phyloP scores from a whole-genome alignment of 1,139 yeast species.

The Saccharomyces hybrid region DNA sequence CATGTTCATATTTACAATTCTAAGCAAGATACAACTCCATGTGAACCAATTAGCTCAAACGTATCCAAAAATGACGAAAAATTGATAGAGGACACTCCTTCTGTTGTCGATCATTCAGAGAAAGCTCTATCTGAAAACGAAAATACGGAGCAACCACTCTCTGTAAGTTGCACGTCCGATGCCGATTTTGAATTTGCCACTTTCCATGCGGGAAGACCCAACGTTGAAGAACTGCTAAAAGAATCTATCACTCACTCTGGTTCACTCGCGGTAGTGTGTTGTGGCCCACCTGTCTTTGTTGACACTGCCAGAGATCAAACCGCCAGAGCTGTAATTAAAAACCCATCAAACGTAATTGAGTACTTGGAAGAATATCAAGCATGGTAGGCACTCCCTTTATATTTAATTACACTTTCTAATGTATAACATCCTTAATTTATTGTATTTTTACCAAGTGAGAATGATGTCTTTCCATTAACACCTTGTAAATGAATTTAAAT shows the following conservation, averaged over 20 bases:
- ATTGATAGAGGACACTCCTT: background rate
- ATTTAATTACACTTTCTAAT: background rate
- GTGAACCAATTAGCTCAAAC: background rate
- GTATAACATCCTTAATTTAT: background rate
- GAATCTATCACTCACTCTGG: conserved; percentile 3
- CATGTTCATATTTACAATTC: background rate
- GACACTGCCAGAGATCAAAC: conserved; percentile 42
- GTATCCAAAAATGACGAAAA: background rate
- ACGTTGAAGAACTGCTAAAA: conserved; percentile 35
- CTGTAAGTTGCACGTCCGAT: background rate
- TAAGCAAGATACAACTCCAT: background rate
- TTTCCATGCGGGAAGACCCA: conserved; percentile 42
- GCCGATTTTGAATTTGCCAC: background rate
- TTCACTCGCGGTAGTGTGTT: conserved; percentile 40
- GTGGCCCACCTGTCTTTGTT: conserved; percentile 48
- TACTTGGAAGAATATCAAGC: conserved; percentile 26
- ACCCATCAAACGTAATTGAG: conserved; percentile 13
- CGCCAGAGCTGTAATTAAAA: conserved; percentile 18
- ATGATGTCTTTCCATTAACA: no score
- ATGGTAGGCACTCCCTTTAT: conserved; percentile 13
- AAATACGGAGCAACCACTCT: background rate
- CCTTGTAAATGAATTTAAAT: no score
- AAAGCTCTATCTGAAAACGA: background rate
- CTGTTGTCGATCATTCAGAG: background rate
- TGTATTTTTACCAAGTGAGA: background rate